These are phyloP conservation scores for Aspergillus bombycis DNA, from an alignment of 2,329 filamentous ascomycete species.

Conservation along the genomic window DNA sequence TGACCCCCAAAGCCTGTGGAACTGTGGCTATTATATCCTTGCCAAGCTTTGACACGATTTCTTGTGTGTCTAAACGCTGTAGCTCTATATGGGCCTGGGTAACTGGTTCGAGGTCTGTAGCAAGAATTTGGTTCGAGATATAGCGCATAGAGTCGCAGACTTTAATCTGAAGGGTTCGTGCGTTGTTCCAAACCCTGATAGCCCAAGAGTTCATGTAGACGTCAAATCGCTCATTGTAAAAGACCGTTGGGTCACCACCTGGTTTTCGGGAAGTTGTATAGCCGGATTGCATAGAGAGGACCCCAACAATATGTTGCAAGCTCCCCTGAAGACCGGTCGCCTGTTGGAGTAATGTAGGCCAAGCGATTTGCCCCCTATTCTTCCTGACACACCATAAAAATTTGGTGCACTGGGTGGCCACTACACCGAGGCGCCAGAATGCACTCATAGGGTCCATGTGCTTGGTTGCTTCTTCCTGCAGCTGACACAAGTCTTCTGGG, in stretches of 20 bases:
- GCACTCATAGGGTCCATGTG: constrained; percentile 14
- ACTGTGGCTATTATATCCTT: constrained; percentile 26
- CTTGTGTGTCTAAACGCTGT: constrained; percentile 14
- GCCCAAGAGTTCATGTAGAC: constrained; percentile 20
- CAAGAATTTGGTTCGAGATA: constrained; percentile 20
- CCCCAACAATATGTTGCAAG: not conserved
- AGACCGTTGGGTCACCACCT: not conserved
- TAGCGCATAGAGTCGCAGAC: constrained; percentile 21
- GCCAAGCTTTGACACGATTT: constrained; percentile 15
- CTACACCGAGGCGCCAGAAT: constrained; percentile 23
- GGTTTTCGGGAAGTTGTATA: constrained; percentile 4
- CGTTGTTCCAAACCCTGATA: constrained; percentile 29
- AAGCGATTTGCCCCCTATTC: constrained; percentile 7
- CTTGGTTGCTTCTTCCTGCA: constrained; percentile 26
- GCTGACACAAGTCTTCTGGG: constrained; percentile 19
- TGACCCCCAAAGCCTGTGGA: constrained; percentile 24
- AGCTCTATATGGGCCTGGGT: not conserved
- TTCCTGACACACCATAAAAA: constrained; percentile 14
- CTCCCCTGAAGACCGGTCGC: constrained; percentile 15
- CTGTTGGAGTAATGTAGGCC: constrained; percentile 17
- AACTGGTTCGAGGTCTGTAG: not conserved
- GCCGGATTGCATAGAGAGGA: constrained; percentile 18
- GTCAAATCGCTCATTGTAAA: constrained; percentile 21
- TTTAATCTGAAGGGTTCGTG: constrained; percentile 22
- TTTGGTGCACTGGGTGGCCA: constrained; percentile 19